These are phyloP conservation scores for Saturnispora serradocipensis DNA, from an alignment of 805 yeast species.

Conservation along the genomic window DNA sequence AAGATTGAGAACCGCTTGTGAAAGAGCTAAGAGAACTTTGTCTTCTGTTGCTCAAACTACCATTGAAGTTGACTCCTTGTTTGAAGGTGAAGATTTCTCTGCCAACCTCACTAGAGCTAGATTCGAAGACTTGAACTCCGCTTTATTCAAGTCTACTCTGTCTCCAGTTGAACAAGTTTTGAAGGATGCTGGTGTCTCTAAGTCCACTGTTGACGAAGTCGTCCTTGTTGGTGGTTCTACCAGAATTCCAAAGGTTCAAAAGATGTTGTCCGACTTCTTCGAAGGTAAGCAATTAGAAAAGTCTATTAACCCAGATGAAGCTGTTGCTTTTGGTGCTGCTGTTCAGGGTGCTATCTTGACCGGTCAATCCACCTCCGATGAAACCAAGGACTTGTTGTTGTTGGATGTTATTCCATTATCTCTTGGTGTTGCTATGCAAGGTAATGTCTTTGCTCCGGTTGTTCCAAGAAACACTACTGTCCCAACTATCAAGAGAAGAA, in stretches of 20 bases:
- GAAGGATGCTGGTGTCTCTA: constrained; percentile 82
- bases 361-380: constrained; percentile 81
- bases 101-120: constrained; percentile 94
- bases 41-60: constrained; percentile 95
- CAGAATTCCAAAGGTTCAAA: constrained; percentile 97
- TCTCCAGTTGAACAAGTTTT: constrained; percentile 93
- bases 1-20: constrained; percentile 98
- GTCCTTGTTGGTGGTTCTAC: constrained; percentile 98
- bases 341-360: constrained; percentile 98
- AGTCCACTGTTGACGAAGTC: constrained; percentile 84
- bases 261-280: constrained; percentile 86
- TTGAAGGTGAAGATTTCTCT: constrained; percentile 92
- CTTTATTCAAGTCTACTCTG: constrained; percentile 85
- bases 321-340: constrained; percentile 99
- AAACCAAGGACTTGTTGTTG: constrained; percentile 89
- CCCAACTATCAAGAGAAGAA: constrained; percentile 98
- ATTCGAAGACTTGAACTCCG: constrained; percentile 92
- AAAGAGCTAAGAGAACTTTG: constrained; percentile 97
- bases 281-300: constrained; percentile 95
- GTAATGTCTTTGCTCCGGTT: constrained; percentile 97
- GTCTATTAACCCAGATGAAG: constrained; percentile 98
- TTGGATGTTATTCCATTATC: constrained; percentile 98
- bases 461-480: constrained; percentile 99
- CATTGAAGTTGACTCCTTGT: constrained; percentile 91
- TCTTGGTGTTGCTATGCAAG: constrained; percentile 99